Conservation (phyloP, 441 rosid species). For the Mallotus repandus region DNA sequence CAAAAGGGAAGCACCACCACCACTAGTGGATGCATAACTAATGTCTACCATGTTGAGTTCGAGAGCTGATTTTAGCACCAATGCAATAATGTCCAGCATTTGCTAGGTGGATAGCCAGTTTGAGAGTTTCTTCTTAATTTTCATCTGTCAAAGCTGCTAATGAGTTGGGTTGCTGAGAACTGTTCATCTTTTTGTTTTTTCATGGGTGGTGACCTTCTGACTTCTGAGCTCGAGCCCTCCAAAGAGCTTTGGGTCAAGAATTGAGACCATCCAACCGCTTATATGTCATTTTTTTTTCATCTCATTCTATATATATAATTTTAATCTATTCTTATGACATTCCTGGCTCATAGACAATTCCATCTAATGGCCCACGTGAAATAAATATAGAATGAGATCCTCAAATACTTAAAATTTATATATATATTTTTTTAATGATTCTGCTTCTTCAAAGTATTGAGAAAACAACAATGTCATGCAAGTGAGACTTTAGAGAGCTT, state of each 20-base stretch:
- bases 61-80: too few species aligned
- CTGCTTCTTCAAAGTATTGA: not conserved
- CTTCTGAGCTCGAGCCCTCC: too few species aligned
- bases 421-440: not conserved
- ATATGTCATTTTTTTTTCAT: too few species aligned
- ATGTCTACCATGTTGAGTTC: constrained; percentile 19
- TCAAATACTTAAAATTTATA: not conserved
- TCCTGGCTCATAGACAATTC: not conserved
- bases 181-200: too few species aligned
- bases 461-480: not conserved
- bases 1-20: constrained; percentile 33
- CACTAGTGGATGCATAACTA: constrained; percentile 39
- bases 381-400: not conserved
- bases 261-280: too few species aligned
- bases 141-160: too few species aligned
- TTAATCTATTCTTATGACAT: not conserved
- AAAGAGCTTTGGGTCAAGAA: too few species aligned
- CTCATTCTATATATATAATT: too few species aligned
- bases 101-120: too few species aligned
- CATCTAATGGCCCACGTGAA: not conserved
- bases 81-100: too few species aligned
- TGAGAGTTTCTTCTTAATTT: too few species aligned
- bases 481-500: not conserved
- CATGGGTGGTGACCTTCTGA: too few species aligned
- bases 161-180: constrained; percentile 31